Percentiles rank a stretch among this genome's conserved stretches.
These are phyloP conservation scores for Centaurea solstitialis DNA, from an alignment of 129 eudicot genomes.

Conservation along the genomic window DNA sequence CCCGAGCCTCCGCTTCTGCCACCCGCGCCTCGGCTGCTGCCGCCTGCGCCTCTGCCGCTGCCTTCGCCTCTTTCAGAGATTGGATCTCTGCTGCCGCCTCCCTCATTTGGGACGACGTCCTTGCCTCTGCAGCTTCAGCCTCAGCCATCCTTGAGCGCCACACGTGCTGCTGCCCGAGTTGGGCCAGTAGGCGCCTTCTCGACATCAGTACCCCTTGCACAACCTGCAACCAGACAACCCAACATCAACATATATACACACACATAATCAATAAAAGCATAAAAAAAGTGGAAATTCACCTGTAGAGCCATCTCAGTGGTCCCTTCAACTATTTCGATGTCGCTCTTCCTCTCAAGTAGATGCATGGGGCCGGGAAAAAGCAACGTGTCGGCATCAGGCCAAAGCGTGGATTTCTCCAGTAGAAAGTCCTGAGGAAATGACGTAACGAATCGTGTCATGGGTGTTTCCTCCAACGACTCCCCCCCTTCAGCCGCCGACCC, in stretches of 20 bases:
- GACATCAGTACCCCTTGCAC: neutral
- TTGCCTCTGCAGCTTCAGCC: neutral
- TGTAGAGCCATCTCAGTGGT: neutral
- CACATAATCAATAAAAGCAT: neutral
- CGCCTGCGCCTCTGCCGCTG: neutral
- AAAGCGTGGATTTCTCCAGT: neutral
- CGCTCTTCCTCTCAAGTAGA: neutral
- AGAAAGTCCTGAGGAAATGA: neutral
- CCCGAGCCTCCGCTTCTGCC: neutral
- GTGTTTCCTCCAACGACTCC: neutral
- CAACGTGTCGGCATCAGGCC: neutral
- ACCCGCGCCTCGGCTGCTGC: neutral
- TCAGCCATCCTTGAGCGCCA: neutral
- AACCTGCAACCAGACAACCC: neutral
- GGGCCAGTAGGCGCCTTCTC: neutral
- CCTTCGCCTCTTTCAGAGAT: neutral
- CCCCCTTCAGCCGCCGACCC: neutral
- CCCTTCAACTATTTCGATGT: neutral
- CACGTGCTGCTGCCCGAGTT: neutral
- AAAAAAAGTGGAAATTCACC: neutral
- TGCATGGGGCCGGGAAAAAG: neutral
- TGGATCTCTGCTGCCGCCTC: no score
- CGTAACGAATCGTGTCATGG: neutral
- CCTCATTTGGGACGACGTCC: neutral
- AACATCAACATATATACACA: neutral